Evolutionary conservation across 495 filamentous ascomycete species (phyloP).

Genomic region (Lophiostoma macrostomum): DNA sequence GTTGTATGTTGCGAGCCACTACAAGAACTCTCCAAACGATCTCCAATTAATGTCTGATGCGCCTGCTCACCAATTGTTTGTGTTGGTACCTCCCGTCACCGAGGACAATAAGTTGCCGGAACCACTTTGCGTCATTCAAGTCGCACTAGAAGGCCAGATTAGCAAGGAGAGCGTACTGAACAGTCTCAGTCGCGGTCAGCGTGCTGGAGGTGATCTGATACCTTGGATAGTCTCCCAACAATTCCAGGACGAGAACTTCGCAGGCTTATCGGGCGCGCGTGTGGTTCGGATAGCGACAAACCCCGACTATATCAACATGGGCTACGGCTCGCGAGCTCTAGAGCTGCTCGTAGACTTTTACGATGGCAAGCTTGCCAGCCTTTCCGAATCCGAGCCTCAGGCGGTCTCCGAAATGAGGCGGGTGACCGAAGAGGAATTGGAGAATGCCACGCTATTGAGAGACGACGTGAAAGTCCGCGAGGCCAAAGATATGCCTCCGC

Average conservation of each 20-base stretch:
- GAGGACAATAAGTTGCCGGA: slow-evolving; percentile 81
- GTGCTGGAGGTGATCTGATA: slow-evolving; percentile 92
- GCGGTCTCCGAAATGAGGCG: slow-evolving; percentile 65
- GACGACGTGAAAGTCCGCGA: slow-evolving; percentile 90
- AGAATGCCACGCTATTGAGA: slow-evolving; percentile 70
- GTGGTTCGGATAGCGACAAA: slow-evolving; percentile 95
- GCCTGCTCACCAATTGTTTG: slow-evolving; percentile 93
- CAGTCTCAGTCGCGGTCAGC: slow-evolving; percentile 80
- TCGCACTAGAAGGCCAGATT: slow-evolving; percentile 92
- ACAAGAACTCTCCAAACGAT: slow-evolving; percentile 98
- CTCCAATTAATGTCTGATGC: slow-evolving; percentile 97
- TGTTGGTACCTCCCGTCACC: slow-evolving; percentile 82
- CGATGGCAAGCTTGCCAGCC: slow-evolving; percentile 83
- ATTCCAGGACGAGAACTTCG: slow-evolving; percentile 97
- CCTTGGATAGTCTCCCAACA: slow-evolving; percentile 98
- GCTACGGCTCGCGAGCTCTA: slow-evolving; percentile 86
- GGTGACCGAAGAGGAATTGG: slow-evolving; percentile 81
- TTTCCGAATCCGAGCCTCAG: slow-evolving; percentile 55
- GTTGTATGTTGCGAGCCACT: slow-evolving; percentile 95
- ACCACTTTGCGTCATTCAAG: slow-evolving; percentile 90
- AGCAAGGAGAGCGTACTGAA: slow-evolving; percentile 88
- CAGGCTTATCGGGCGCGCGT: slow-evolving; percentile 84
- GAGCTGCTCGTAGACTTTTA: slow-evolving; percentile 87
- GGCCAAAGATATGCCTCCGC: slow-evolving; percentile 83
- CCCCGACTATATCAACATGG: slow-evolving; percentile 90